Evolutionary conservation across 192 early-diverging fungal species (phyloP), one percentile per base, ranked within the genome.

Genomic region (Funneliformis mosseae): DNA sequence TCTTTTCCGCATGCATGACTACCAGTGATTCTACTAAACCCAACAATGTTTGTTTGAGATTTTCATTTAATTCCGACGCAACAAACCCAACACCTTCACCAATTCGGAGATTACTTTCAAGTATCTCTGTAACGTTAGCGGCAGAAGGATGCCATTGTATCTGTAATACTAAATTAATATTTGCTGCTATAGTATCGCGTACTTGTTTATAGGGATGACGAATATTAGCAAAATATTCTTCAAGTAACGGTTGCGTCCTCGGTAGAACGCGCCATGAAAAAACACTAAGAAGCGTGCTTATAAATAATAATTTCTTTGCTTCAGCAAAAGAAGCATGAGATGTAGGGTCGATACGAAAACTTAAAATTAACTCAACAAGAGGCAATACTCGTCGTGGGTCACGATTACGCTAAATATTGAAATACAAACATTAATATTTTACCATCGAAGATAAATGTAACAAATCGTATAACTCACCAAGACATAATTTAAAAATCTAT

Each of bases 121-220:
- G 67, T 5, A 92, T 83, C 9, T 74, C 77, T 0, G 82, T 50
- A 0, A 91, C 92, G 27, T 78, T 81, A 14, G 85, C 48, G 48
- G 87, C 88, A 5, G 91, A 90, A 11, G 92, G 91, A 27, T 91
- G 84, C 75, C 90, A 92, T 74, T 90, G 87, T 2, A 90, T 76
- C 45, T 92, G 89, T 43, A 90, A 85, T 16, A 91, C 75, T 77
- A 89, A 88, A 74, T 94, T 92, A 74, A 97, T 90, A 67, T 91
- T 86, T 8, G 85, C 86, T 33, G 95, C 96, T 6, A 96, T 80
- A 18, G 88, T 84, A 73, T 96, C 93, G 5, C 97, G 89, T 28
- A 98, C 95, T 83, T 96, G 95, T 78, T 97, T 91, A 86, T 98
- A 98, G 12, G 96, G 96, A 83, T 95, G 92, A 16, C 85, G 84